Evolutionary conservation across 768 basidiomycete genomes (phyloP), one percentile per base, ranked within the genome.

Genomic region (Clitopilus hobsonii): DNA sequence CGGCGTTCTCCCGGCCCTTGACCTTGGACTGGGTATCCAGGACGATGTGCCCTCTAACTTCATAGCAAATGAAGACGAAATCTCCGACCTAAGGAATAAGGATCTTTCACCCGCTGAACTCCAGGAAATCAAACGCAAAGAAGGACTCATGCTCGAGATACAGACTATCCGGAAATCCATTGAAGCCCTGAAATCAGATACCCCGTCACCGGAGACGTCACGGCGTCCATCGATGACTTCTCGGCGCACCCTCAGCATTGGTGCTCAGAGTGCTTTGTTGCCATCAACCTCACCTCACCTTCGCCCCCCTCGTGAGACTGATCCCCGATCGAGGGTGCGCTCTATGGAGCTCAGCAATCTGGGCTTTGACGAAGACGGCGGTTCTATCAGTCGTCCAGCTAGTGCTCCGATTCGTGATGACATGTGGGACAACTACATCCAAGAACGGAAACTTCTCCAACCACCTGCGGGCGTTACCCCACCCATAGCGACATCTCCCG

Each of bases 401-500:
- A 90, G 88, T 61, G 85, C 77, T 5, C 88, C 89, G n/a, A 69
- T 89, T 36, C 81, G 79, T 49, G 84, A 89, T 38, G 77, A 82
- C n/a, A 86, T 89, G 59, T 97, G 94, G 94, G 89, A 95, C 58
- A 71, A 80, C 41, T 96, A 97, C 67, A 79, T 94, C 49, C 84
- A 84, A 45, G 91, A 95, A 50, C 82, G 94, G 54, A 91, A 88
- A 65, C 76, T 97, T 14, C 70, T 94, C 57, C 89, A 91, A 62
- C 91, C 92, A 38, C 91, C 91, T 8, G 79, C 85, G 18, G 90
- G 91, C 6, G 79, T 91, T 41, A 82, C 90, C 14, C 77, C 84
- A n/a, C 90, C 91, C 1, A 92, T 94, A 62, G 71, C 77, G 5
- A 83, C 86, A n/a, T 80, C 81, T 6, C 74, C 80, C 24, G 52